These are phyloP conservation scores for Oenanthe sinensis DNA, from an alignment of 129 eudicot genomes.

Conservation along the genomic window DNA sequence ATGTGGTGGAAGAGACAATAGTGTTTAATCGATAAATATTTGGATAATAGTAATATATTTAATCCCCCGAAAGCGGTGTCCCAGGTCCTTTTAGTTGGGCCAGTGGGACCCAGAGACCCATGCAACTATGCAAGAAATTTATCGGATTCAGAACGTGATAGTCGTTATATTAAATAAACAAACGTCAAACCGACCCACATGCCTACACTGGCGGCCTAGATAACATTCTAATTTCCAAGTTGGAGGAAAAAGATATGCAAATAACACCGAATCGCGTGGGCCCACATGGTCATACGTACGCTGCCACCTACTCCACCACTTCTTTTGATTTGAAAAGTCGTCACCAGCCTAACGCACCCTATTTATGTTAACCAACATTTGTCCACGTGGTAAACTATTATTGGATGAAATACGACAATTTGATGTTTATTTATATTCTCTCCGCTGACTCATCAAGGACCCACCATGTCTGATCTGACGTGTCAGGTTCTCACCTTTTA, in stretches of 20 bases:
- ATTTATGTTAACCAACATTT: neutral
- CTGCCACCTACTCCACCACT: constrained; percentile 7
- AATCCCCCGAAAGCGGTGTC: too few species aligned
- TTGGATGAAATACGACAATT: neutral
- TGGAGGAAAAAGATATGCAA: neutral
- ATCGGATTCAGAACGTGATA: neutral
- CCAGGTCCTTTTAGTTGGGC: too few species aligned
- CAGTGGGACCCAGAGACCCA: neutral
- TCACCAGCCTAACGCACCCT: neutral
- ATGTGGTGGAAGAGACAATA: too few species aligned
- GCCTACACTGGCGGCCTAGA: neutral
- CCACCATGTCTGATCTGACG: constrained; percentile 3
- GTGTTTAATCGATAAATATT: too few species aligned
- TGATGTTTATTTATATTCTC: too few species aligned
- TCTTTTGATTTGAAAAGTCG: neutral
- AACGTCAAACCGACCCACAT: constrained; percentile 3
- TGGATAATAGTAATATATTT: too few species aligned
- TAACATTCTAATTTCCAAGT: neutral
- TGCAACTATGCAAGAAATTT: neutral
- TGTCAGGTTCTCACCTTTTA: neutral
- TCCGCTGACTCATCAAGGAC: neutral
- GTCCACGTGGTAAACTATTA: neutral
- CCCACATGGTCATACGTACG: neutral
- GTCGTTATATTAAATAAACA: neutral
- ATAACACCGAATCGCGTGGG: neutral